A percentile compares a stretch with the other conserved stretches of the same genome.
These are phyloP conservation scores for Barnettozyma californica DNA, from an alignment of 805 yeast genomes.

Conservation along the genomic window DNA sequence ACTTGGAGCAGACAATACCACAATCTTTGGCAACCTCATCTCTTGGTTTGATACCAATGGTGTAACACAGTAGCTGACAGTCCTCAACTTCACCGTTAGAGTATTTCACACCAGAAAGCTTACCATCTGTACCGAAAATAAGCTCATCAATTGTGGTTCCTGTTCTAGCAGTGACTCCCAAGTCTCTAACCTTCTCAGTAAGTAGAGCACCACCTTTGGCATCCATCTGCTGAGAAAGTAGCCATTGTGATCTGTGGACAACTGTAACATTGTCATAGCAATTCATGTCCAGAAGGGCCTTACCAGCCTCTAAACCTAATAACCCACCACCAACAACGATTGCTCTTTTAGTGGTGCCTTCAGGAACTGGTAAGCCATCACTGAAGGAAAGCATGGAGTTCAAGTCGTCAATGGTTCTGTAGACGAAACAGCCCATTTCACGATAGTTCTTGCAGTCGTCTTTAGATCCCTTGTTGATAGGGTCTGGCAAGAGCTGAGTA, in stretches of 20 bases:
- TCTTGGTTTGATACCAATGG: slow-evolving; percentile 33
- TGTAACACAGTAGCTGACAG: slow-evolving; percentile 30
- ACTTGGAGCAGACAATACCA: slow-evolving; percentile 21
- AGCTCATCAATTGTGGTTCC: slow-evolving; percentile 46
- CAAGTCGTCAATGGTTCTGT: slow-evolving; percentile 31
- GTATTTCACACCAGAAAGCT: slow-evolving; percentile 24
- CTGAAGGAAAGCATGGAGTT: slow-evolving; percentile 26
- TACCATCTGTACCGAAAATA: slow-evolving; percentile 26
- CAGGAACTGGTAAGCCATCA: slow-evolving; percentile 7
- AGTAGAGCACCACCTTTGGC: slow-evolving; percentile 30
- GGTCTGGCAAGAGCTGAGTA: slow-evolving; percentile 18
- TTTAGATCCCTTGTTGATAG: slow-evolving; percentile 8
- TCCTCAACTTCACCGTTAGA: slow-evolving; percentile 26
- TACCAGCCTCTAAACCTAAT: slow-evolving; percentile 33
- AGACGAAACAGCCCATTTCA: slow-evolving; percentile 30
- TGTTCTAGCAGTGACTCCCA: slow-evolving; percentile 48
- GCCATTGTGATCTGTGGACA: slow-evolving; percentile 31
- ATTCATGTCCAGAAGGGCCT: slow-evolving; percentile 30
- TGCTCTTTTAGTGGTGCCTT: slow-evolving; percentile 18
- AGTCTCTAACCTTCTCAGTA: slow-evolving; percentile 42
- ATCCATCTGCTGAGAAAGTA: slow-evolving; percentile 33
- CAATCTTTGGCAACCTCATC: slow-evolving; percentile 28
- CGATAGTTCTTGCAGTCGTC: slow-evolving; percentile 15
- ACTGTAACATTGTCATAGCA: slow-evolving; percentile 27
- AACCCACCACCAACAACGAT: slow-evolving; percentile 33